Percentiles rank a stretch among this genome's conserved stretches.
Conservation (phyloP, 129 eudicot species). For the Flaveria brownii region DNA sequence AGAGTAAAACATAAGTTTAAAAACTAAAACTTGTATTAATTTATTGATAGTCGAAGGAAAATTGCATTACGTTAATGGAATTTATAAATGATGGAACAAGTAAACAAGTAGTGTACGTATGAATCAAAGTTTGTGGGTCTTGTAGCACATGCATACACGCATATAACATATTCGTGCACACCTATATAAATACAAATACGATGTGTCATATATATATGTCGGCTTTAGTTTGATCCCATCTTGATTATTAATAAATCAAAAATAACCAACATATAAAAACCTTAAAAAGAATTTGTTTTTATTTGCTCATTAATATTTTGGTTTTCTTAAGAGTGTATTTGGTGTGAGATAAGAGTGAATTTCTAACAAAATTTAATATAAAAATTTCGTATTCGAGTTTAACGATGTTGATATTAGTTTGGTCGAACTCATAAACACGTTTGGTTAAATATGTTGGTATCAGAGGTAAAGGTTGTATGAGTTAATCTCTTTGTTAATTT, state of each 20-base stretch:
- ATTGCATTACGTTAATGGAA: not conserved
- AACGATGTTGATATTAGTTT: too few species aligned
- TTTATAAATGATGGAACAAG: not conserved
- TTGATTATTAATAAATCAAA: not conserved
- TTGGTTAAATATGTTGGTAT: too few species aligned
- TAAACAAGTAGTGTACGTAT: not conserved
- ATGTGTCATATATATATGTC: slow-evolving; percentile 3
- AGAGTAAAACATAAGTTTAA: not conserved
- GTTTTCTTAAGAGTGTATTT: too few species aligned
- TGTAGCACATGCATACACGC: slow-evolving; percentile 35
- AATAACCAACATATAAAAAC: too few species aligned
- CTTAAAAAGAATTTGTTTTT: too few species aligned
- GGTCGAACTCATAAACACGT: too few species aligned
- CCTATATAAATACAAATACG: slow-evolving; percentile 14
- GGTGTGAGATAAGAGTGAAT: too few species aligned
- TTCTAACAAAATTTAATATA: too few species aligned
- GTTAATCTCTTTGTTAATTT: too few species aligned
- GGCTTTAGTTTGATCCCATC: slow-evolving; percentile 14
- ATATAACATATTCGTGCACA: slow-evolving; percentile 31
- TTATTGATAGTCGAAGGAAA: not conserved
- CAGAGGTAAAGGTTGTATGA: too few species aligned
- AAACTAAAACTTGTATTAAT: not conserved
- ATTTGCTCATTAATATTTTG: too few species aligned
- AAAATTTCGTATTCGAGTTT: too few species aligned
- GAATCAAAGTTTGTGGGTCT: slow-evolving; percentile 26